Evolutionary conservation across 148 eudicot genomes (phyloP), one percentile per base, ranked within the genome.

Genomic region (Camellia granthamiana): DNA sequence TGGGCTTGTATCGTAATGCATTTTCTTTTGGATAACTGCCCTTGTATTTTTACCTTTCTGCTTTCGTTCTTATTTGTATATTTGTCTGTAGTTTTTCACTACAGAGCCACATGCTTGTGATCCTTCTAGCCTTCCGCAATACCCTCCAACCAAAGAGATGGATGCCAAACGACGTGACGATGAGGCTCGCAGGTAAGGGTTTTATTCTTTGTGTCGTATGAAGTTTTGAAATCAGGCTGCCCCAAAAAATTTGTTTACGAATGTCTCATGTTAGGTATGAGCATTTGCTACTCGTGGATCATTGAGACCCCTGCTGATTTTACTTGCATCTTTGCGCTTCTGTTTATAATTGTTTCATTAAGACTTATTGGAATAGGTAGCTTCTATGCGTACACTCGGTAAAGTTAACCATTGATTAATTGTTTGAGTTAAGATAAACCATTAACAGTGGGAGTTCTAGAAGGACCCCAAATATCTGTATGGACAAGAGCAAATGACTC

Each of bases 131-230:
- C 95, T 94, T 69, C 98, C 98, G 9, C 88, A 90, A 72, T 94
- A 94, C 80, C 98, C 98, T 72, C 98, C 98, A 71, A 91, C 85
- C 84, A 94, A 94, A 79, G 98, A 94, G 89, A 94, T 94, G 84
- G 98, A 94, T 88, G 98, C 97, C 63, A 94, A 94, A 84, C 90
- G 98, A 16, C 98, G 97, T 64, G 98, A 94, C 79, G 95, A 92
- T 71, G 98, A 94, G 83, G 92, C 97, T 61, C 91, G 98, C 78
- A 92, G 97, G 98, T 90, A 51, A 82, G 84, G 41, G 44, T 51
- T 38, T 23, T 44, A 30, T 11, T 43, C 59, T 74, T n/a, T n/a
- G 38, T 51, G 2, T 41, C 62, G 42, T 70, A 61, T 69, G 5
- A 60, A 63, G 7, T 62, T 85, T 42, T 55, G 16, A 13, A 58